phyloP scores from a whole-genome alignment of 139 green algal species.

The Deuterostichococcus epilithicus region DNA sequence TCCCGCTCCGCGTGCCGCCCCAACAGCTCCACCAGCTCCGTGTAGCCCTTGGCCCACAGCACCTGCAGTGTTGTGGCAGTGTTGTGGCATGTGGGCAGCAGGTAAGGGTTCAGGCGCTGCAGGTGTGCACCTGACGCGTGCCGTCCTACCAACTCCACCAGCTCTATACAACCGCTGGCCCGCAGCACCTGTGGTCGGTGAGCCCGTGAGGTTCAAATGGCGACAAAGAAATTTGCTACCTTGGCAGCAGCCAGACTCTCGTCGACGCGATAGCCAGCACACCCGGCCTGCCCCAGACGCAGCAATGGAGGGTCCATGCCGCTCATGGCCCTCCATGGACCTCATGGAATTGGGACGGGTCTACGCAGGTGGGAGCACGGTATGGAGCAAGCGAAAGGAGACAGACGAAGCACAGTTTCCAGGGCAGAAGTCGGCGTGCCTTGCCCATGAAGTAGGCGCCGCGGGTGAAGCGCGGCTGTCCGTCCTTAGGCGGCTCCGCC shows the following conservation, averaged over 20 bases:
- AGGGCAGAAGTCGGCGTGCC: not conserved
- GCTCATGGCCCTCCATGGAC: no score
- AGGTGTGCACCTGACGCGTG: no score
- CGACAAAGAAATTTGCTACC: no score
- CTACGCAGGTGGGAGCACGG: no score
- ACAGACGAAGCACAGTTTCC: not conserved
- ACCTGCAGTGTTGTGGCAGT: constrained; percentile 41
- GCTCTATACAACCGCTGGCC: constrained; percentile 88
- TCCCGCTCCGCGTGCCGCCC: constrained; percentile 50
- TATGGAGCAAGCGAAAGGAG: no score
- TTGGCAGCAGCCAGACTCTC: no score
- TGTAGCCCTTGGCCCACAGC: constrained; percentile 99
- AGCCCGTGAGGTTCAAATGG: no score
- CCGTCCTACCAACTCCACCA: constrained; percentile 52
- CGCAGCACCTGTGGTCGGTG: constrained; percentile 52
- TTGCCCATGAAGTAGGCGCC: constrained; percentile 96
- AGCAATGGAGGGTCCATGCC: not conserved
- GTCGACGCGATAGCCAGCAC: no score
- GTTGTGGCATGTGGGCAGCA: no score
- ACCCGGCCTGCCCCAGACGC: no score
- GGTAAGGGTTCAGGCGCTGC: no score
- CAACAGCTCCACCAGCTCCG: constrained; percentile 89
- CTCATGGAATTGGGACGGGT: no score
- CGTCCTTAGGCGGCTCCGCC: constrained; percentile 16
- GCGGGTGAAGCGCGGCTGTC: constrained; percentile 32